phyloP scores from a whole-genome alignment of 1,284 basidiomycete genomes.

The Leccinum glutinopallens region DNA sequence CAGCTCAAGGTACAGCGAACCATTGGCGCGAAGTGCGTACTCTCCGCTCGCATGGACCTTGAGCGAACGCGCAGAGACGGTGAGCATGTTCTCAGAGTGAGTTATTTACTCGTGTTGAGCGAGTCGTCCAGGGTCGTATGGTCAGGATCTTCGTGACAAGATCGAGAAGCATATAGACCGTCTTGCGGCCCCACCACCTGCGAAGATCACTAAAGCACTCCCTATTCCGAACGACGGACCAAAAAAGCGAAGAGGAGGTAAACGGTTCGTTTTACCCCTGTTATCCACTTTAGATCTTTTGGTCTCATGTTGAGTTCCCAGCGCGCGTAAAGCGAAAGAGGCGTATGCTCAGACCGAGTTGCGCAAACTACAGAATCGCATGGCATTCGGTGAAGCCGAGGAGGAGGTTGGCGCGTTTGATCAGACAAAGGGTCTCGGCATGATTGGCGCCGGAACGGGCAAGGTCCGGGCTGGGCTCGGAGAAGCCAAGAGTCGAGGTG shows the following conservation, averaged over 20 bases:
- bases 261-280: constrained; percentile 57
- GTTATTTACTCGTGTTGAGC: constrained; percentile 11
- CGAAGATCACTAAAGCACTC: constrained; percentile 92
- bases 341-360: constrained; percentile 96
- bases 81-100: constrained; percentile 34
- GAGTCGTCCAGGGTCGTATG: constrained; percentile 65
- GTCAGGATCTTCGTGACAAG: constrained; percentile 78
- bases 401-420: constrained; percentile 96
- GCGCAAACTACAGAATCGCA: constrained; percentile 94
- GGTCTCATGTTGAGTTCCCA: constrained; percentile 34
- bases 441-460: constrained; percentile 88
- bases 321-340: constrained; percentile 96
- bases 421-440: constrained; percentile 95
- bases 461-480: constrained; percentile 85
- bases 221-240: constrained; percentile 97
- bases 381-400: constrained; percentile 95
- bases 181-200: constrained; percentile 91
- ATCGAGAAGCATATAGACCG: constrained; percentile 92
- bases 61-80: constrained; percentile 79
- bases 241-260: constrained; percentile 94
- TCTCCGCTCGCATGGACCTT: constrained; percentile 93
- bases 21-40: constrained; percentile 87
- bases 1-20: constrained; percentile 91
- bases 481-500: constrained; percentile 88
- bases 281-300: not conserved